Evolutionary conservation across 306 rosid species (phyloP).

Genomic region (Cicer pinnatifidum): DNA sequence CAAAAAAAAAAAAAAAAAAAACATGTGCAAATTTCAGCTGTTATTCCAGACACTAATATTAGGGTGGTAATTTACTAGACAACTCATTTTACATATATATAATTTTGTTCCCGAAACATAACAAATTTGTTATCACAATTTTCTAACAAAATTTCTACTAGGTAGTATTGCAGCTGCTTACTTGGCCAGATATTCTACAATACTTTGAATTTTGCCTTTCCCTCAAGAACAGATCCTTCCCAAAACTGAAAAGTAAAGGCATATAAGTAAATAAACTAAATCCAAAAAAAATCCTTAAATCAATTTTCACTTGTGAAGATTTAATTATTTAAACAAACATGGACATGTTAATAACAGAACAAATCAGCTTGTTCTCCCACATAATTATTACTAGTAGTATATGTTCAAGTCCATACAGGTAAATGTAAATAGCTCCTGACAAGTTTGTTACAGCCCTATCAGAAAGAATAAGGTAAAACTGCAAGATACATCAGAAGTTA

Average conservation of each 20-base stretch:
- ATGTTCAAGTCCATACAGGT: slow-evolving; percentile 2
- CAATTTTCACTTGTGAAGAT: slow-evolving; percentile 6
- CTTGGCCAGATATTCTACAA: slow-evolving; percentile 25
- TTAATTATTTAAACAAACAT: slow-evolving; percentile 1
- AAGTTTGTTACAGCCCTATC: slow-evolving; percentile 4
- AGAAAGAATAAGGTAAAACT: not conserved
- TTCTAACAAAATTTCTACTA: slow-evolving; percentile 3
- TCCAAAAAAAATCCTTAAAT: not conserved
- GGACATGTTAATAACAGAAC: not conserved
- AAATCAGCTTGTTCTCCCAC: not conserved
- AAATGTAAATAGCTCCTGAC: not conserved
- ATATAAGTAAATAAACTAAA: slow-evolving; percentile 21
- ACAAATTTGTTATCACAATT: slow-evolving; percentile 23
- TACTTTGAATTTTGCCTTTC: not conserved
- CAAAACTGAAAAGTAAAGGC: not conserved
- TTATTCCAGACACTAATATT: not conserved
- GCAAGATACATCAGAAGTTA: not conserved
- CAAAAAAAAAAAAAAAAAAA: not conserved
- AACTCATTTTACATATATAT: slow-evolving; percentile 21
- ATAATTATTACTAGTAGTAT: not conserved
- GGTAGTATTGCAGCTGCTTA: slow-evolving; percentile 19
- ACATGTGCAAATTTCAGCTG: slow-evolving; percentile 4
- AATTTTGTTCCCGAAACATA: not conserved
- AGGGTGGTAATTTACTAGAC: slow-evolving; percentile 1
- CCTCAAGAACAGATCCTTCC: slow-evolving; percentile 22